A percentile compares a stretch with the other conserved stretches of the same genome.
Conservation (phyloP, 2,329 filamentous ascomycete genomes). For the Fusarium goolgardi region DNA sequence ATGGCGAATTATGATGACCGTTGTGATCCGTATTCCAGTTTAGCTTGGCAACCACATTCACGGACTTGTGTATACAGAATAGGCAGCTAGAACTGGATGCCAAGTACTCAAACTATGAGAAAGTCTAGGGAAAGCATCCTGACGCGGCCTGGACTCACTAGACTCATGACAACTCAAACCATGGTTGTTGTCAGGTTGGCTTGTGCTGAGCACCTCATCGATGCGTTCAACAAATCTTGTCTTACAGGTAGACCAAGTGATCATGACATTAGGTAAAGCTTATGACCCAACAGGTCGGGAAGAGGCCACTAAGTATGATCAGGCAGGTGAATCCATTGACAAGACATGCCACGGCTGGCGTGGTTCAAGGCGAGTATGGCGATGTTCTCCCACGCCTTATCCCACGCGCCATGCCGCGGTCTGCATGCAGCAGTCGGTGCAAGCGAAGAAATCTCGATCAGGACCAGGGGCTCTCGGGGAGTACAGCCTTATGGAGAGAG, state of each 20-base stretch:
- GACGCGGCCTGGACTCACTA: neutral
- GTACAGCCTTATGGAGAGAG: slow-evolving; percentile 32
- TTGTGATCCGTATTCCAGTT: slow-evolving; percentile 11
- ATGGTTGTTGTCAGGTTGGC: neutral
- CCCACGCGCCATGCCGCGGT: neutral
- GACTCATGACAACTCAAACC: neutral
- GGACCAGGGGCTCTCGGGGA: slow-evolving; percentile 34
- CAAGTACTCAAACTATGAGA: neutral
- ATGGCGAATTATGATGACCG: slow-evolving; percentile 9
- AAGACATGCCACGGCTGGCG: slow-evolving; percentile 13
- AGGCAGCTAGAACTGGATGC: neutral
- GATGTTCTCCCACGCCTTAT: slow-evolving; percentile 9
- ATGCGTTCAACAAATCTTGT: neutral
- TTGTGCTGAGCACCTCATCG: neutral
- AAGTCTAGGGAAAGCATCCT: neutral
- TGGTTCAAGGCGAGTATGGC: slow-evolving; percentile 27
- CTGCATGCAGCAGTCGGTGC: neutral
- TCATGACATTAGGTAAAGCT: neutral
- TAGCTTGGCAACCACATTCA: slow-evolving; percentile 7
- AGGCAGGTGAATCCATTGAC: slow-evolving; percentile 31
- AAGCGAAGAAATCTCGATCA: neutral
- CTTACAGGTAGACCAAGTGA: neutral
- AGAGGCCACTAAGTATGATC: slow-evolving; percentile 15
- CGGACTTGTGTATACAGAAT: neutral
- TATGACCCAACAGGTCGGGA: neutral